Percentiles rank a stretch among this genome's conserved stretches.
Conservation (phyloP, 495 filamentous ascomycete species). For the Trichoderma virens region DNA sequence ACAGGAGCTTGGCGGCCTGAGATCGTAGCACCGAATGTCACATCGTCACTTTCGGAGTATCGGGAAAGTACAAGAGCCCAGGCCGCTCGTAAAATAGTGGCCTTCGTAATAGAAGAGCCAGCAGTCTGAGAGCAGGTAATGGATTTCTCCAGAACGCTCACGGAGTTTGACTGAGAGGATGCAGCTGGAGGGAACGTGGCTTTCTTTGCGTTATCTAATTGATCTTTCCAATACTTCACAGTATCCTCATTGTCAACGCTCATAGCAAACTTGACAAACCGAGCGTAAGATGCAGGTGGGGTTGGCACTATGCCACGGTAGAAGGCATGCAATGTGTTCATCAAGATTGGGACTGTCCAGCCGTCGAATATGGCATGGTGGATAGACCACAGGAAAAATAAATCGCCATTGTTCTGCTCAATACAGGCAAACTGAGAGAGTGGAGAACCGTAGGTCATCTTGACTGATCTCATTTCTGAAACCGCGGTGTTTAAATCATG, state of each 20-base stretch:
- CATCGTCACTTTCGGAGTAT: conserved; percentile 31
- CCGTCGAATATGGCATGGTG: conserved; percentile 12
- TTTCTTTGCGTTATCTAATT: background rate
- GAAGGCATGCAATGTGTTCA: background rate
- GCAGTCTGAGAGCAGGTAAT: conserved; percentile 21
- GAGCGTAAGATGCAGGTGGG: background rate
- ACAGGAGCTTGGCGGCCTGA: conserved; percentile 19
- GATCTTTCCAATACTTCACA: conserved; percentile 5
- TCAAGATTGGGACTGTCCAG: conserved; percentile 2
- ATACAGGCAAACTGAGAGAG: background rate
- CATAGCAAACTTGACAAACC: background rate
- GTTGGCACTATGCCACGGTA: background rate
- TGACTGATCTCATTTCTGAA: background rate
- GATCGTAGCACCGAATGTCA: conserved; percentile 42
- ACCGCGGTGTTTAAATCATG: background rate
- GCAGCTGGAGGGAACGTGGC: background rate
- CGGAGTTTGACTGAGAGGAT: background rate
- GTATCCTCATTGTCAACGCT: background rate
- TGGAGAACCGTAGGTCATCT: conserved; percentile 1
- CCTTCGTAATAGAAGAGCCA: conserved; percentile 15
- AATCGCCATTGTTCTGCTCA: conserved; percentile 3
- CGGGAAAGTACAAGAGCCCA: conserved; percentile 18
- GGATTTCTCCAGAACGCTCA: background rate
- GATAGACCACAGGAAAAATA: conserved; percentile 9
- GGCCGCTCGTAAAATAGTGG: conserved; percentile 35